Evolutionary conservation across 495 filamentous ascomycete genomes (phyloP), one percentile per base, ranked within the genome.

Genomic region (Jackrogersella minutella): DNA sequence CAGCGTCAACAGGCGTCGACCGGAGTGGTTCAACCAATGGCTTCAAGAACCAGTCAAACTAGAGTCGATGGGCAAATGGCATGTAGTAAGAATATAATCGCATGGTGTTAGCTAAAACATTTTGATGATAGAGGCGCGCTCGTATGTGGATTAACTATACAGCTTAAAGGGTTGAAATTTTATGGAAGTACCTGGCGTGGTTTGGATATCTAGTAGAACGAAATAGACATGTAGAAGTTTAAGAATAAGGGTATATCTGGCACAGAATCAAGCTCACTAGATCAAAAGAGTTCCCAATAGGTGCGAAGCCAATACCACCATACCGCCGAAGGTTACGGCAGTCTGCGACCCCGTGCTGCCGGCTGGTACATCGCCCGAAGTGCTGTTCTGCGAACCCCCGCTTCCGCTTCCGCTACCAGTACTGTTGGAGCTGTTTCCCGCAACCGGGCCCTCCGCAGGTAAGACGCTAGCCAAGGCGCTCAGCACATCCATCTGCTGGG

Each of bases 401-500:
- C 30, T 28, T 1, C 37, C 43, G n/a, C 22, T 49, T n/a, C 31
- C 24, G 5, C 30, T 62, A 9, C 16, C 55, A 9, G 6, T 51
- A 0, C 39, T 62, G 5, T 77, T 71, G 0, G 49, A n/a, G 22
- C 3, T 30, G 33, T 81, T 86, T 2, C 85, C 81, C 0, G 85
- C 86, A 0, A 74, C 68, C 5, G 58, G 24, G 0, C 58, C 64
- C 10, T 57, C 16, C 3, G 33, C 13, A 26, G 77, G 66, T 13
- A 84, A 33, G 16, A 78, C 71, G 13, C 82, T 80, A 51, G 83
- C 75, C 2, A 91, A 76, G n/a, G 86, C 80, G 44, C 82, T 80
- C 39, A 91, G 72, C 1, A 84, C 87, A 31, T 76, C 80, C 77
- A 88, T 79, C 71, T 89, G 83, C 74, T 86, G 81, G 0, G 82